Percentiles rank a stretch among this genome's conserved stretches.
Evolutionary conservation across 306 rosid genomes (phyloP).

Genomic region (Gillenia trifoliata): DNA sequence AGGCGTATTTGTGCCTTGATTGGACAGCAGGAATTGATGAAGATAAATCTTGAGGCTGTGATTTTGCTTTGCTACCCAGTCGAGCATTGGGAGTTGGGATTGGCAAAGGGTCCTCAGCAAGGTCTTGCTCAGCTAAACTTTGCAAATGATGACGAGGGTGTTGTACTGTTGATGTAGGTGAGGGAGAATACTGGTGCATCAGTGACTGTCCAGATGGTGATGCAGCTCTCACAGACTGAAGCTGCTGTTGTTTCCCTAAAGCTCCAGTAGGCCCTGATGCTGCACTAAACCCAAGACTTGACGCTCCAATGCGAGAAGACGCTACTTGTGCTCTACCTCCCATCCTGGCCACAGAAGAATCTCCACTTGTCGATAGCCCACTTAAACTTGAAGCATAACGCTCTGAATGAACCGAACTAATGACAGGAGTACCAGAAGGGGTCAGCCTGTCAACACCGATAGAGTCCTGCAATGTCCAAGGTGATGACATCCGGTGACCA

Average conservation of each 20-base stretch:
- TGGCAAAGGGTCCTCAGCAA: conserved; percentile 37
- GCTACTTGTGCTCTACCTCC: conserved; percentile 32
- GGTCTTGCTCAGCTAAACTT: conserved; percentile 23
- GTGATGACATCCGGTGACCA: conserved; percentile 32
- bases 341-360: conserved; percentile 33
- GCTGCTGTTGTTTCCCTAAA: conserved; percentile 35
- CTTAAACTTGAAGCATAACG: conserved; percentile 37
- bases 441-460: conserved; percentile 34
- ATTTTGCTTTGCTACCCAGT: conserved; percentile 31
- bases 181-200: conserved; percentile 39
- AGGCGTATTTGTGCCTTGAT: conserved; percentile 27
- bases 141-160: conserved; percentile 35
- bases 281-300: conserved; percentile 36
- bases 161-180: conserved; percentile 26
- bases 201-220: conserved; percentile 49
- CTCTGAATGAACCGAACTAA: conserved; percentile 32
- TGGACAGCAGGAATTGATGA: conserved; percentile 38
- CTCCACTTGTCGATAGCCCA: conserved; percentile 27
- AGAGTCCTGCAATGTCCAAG: conserved; percentile 54
- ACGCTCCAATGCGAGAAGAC: conserved; percentile 22
- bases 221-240: conserved; percentile 37
- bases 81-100: conserved; percentile 27
- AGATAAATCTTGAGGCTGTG: conserved; percentile 43
- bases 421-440: conserved; percentile 19
- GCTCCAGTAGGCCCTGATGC: conserved; percentile 35